These are phyloP conservation scores for Exophiala lecanii-corni DNA, from an alignment of 2,329 filamentous ascomycete genomes.

Conservation along the genomic window DNA sequence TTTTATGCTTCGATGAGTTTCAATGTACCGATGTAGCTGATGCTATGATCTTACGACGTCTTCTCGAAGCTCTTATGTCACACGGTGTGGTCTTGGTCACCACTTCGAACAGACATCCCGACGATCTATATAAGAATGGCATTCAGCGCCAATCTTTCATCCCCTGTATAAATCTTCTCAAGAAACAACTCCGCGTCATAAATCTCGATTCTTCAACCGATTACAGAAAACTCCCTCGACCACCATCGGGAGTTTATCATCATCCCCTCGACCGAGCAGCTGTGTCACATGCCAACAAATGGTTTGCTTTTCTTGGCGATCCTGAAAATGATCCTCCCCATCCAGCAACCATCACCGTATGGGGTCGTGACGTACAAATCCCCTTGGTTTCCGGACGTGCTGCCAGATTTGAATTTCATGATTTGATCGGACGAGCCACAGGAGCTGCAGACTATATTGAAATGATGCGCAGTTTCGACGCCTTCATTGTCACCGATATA, in stretches of 20 bases:
- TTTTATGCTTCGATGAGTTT: slow-evolving; percentile 97
- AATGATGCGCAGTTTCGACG: slow-evolving; percentile 80
- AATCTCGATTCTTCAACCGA: slow-evolving; percentile 94
- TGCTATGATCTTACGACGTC: slow-evolving; percentile 87
- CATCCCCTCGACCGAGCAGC: slow-evolving; percentile 77
- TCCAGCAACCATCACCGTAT: slow-evolving; percentile 74
- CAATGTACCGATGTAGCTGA: slow-evolving; percentile 98
- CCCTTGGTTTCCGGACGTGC: slow-evolving; percentile 82
- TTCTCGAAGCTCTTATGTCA: slow-evolving; percentile 87
- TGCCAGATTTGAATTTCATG: slow-evolving; percentile 87
- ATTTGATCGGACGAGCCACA: slow-evolving; percentile 82
- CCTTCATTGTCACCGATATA: slow-evolving; percentile 86
- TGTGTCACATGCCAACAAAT: slow-evolving; percentile 77
- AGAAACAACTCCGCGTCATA: slow-evolving; percentile 76
- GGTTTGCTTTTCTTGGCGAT: slow-evolving; percentile 93
- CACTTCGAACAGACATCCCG: slow-evolving; percentile 92
- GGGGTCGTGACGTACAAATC: slow-evolving; percentile 86
- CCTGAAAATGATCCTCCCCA: slow-evolving; percentile 70
- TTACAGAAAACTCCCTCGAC: slow-evolving; percentile 93
- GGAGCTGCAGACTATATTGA: slow-evolving; percentile 95
- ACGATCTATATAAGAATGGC: slow-evolving; percentile 96
- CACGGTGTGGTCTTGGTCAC: slow-evolving; percentile 96
- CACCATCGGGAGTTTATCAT: slow-evolving; percentile 90
- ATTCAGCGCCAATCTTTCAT: slow-evolving; percentile 94
- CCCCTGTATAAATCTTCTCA: slow-evolving; percentile 88